Evolutionary conservation across 202 grass and related monocot species (phyloP).

Genomic region (Saccharum hybrid): DNA sequence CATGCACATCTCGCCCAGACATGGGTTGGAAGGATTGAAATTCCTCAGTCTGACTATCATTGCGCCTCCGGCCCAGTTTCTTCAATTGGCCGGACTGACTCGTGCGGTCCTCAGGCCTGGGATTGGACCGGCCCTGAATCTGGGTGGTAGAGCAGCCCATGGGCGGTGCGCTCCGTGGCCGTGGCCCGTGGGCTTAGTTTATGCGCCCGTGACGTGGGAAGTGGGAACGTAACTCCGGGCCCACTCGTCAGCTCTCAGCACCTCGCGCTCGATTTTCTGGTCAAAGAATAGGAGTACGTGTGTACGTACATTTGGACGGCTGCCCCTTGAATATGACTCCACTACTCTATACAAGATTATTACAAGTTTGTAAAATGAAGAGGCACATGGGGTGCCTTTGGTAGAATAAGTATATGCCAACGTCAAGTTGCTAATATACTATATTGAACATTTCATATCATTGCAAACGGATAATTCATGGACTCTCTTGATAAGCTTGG

Average conservation of each 20-base stretch:
- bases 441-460: background rate
- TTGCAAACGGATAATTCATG: background rate
- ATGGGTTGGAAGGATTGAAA: too few species aligned
- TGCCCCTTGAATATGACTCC: constrained; percentile 5
- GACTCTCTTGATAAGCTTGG: background rate
- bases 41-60: too few species aligned
- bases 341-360: background rate
- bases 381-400: constrained; percentile 16
- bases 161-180: background rate
- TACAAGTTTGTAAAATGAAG: background rate
- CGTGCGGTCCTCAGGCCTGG: background rate
- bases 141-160: constrained; percentile 3
- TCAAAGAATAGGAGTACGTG: background rate
- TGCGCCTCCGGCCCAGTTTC: too few species aligned
- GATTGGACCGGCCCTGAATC: constrained; percentile 39
- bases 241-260: constrained; percentile 6
- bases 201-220: too few species aligned
- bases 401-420: background rate
- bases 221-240: background rate
- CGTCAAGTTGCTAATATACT: background rate
- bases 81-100: too few species aligned
- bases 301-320: too few species aligned
- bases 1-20: background rate
- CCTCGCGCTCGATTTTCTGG: background rate
- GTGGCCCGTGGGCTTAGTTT: background rate